Base-by-base conservation (phyloP, 371 early-diverging fungal genomes). In the Choanephora cucurbitarum region DNA sequence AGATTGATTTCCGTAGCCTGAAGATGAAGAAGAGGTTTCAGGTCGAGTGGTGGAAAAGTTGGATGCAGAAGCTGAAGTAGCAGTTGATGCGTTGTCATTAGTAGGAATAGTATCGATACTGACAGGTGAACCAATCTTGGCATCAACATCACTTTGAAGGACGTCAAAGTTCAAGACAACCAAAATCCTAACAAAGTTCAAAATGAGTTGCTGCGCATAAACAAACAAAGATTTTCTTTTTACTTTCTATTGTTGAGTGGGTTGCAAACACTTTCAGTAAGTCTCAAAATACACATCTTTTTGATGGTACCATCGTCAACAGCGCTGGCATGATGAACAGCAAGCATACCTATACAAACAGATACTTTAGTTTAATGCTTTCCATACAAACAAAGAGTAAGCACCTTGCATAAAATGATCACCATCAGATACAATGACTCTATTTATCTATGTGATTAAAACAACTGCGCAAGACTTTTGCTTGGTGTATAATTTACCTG, bases 351-450 rank as follows among this genome's bases (percentile, higher is more conserved):
- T 83, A 72, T 7, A 47, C 23, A 22, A 48, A 28, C n/a, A n/a
- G n/a, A n/a, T n/a, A n/a, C n/a, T 14, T 9, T 22, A 19, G 21
- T 51, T 41, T 23, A 7, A 46, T 18, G 0, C 21, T 15, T n/a
- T n/a, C n/a, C n/a, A n/a, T n/a, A 37, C 21, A 23, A 17, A 1
- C 44, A 23, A n/a, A 22, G 1, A 32, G 4, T 39, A 14, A 22
- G 45, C 63, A 89, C 88, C 86, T 70, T 90, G 88, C 77, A 87
- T 80, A 31, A 73, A 81, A 62, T 81, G 52, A 14, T 45, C 60
- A 49, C 91, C 90, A 70, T 90, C 91, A 15, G 88, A 88, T 28
- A 91, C 62, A 13, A 91, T 78, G 19, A 85, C 62, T 69, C 89
- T 87, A 51, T 49, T 23, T 9, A 28, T 46, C 39, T 22, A 18